phyloP scores from a whole-genome alignment of 768 basidiomycete genomes.

The Rhizopogon vulgaris region DNA sequence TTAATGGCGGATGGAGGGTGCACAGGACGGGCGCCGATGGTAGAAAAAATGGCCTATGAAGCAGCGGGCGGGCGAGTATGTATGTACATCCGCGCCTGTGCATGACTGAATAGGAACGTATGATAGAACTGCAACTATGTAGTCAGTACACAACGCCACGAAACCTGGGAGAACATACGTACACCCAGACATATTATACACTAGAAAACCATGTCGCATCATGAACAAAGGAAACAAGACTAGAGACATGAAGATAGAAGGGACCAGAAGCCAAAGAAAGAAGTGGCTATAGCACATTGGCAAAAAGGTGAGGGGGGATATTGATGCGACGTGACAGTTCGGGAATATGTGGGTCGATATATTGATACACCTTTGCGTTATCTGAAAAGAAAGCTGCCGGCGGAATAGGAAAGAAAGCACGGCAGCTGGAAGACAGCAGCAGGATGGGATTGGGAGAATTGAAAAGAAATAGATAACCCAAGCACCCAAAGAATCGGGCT shows the following conservation, averaged over 20 bases:
- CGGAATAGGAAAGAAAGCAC: background rate
- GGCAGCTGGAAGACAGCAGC: background rate
- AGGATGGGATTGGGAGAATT: background rate
- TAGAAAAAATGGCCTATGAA: background rate
- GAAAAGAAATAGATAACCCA: constrained; percentile 14
- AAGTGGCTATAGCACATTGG: constrained; percentile 18
- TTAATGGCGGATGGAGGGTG: constrained; percentile 1
- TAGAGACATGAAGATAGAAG: background rate
- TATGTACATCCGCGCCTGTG: constrained; percentile 14
- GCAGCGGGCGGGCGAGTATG: constrained; percentile 16
- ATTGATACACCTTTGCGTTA: constrained; percentile 24
- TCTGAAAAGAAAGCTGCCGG: background rate
- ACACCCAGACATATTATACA: constrained; percentile 22
- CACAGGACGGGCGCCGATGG: constrained; percentile 9
- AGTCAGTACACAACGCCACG: constrained; percentile 6
- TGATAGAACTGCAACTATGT: constrained; percentile 7
- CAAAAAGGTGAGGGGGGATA: constrained; percentile 10
- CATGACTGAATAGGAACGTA: constrained; percentile 19
- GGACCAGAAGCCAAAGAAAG: background rate
- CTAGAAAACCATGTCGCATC: constrained; percentile 28
- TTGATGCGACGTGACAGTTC: constrained; percentile 29
- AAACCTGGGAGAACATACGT: constrained; percentile 1
- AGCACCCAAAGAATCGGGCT: constrained; percentile 15
- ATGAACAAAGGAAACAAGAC: constrained; percentile 20
- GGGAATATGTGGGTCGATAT: constrained; percentile 19